These are phyloP conservation scores for Scheffersomyces titani DNA, from an alignment of 1,139 yeast species.

Conservation along the genomic window DNA sequence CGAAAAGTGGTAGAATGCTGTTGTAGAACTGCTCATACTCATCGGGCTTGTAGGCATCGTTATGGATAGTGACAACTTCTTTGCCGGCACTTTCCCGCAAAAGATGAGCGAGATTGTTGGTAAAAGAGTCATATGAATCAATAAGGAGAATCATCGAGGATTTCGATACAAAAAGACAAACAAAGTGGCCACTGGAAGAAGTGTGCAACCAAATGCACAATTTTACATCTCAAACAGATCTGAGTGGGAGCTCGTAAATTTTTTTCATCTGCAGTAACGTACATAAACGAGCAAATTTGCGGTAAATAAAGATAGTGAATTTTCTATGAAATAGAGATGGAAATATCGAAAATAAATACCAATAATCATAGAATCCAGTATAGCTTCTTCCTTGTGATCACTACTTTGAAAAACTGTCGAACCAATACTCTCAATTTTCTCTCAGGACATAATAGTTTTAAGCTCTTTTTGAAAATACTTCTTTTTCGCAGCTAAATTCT, in stretches of 20 bases:
- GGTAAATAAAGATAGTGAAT: too few relatives aligned
- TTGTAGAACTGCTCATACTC: constrained; percentile 39
- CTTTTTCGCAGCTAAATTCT: not conserved
- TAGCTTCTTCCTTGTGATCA: too few relatives aligned
- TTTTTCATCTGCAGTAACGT: not conserved
- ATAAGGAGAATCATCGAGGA: constrained; percentile 61
- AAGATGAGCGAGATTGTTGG: constrained; percentile 73
- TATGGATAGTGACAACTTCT: constrained; percentile 69
- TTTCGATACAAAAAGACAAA: not conserved
- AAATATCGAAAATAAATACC: too few relatives aligned
- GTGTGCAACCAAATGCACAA: not conserved
- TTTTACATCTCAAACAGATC: not conserved
- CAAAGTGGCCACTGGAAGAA: not conserved
- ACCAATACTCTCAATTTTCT: too few relatives aligned
- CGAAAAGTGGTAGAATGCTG: constrained; percentile 50
- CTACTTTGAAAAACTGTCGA: too few relatives aligned
- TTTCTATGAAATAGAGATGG: not conserved
- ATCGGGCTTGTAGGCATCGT: constrained; percentile 56
- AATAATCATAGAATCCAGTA: too few relatives aligned
- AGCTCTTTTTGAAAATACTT: too few relatives aligned
- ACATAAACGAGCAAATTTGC: not conserved
- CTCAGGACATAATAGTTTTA: too few relatives aligned
- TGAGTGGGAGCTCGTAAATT: not conserved
- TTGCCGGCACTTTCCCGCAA: constrained; percentile 56
- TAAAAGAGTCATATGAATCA: constrained; percentile 94